Base-by-base conservation (phyloP, 768 basidiomycete genomes). In the Lactifluus piperatus region DNA sequence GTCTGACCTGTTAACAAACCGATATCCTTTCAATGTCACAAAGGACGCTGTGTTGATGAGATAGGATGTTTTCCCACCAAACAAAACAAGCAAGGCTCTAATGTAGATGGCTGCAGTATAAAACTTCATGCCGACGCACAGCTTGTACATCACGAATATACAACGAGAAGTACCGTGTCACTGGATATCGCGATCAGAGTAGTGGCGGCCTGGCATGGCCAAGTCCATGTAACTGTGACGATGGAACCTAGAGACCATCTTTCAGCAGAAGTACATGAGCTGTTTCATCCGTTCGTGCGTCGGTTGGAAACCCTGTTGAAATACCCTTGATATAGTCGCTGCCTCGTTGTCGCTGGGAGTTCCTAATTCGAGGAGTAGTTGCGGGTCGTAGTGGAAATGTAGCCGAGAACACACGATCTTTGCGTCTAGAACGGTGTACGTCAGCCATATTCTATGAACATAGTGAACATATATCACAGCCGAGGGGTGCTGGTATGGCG, bases 401-500 rank as follows among this genome's bases (percentile, higher is more conserved):
- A 88, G 85, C 3, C 90, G 80, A 1, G 85, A 76, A 68, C 89
- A 91, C 22, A 82, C 77, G 22, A 85, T 86, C 67, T 89, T 85
- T 8, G 87, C 88, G 67, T 90, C 88, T 89, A 60, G 32, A 27
- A 14, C 56, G 22, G 16, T 16, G n/a, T 10, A 20, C 27, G 30
- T 47, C 24, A 52, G 45, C 39, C n/a, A 5, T 49, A 26, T 18
- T n/a, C 36, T 30, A 39, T 46, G 10, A 27, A 50, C 22, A 44
- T 20, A 49, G 26, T n/a, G 43, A 46, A 37, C 16, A 22, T 14
- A 16, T 69, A 83, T 66, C 66, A 89, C 88, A 90, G 64, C 90
- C 90, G 0, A 90, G 86, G 0, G 88, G 88, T 0, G 87, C 88
- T 0, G 88, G 88, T 51, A 91, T 88, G 0, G 88, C 89, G 1